Base-by-base conservation (phyloP, 345 rosid genomes). In the Gossypium anomalum region DNA sequence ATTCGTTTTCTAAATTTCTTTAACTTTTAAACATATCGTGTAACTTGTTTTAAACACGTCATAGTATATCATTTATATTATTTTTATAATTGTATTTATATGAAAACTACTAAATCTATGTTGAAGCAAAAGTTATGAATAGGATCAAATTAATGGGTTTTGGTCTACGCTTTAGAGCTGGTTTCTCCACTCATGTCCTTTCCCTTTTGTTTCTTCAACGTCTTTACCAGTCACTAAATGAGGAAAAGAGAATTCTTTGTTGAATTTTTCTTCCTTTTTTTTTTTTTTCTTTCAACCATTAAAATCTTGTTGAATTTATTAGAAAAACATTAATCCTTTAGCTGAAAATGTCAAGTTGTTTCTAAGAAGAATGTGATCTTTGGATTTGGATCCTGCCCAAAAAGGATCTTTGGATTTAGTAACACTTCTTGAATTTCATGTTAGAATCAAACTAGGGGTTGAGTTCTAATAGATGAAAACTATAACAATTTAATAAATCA, bases 131-230 rank as follows among this genome's bases (percentile, higher is more conserved):
- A 53, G 6, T 52, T n/a, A 5, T 55, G 19, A 19, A 4, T 38
- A 2, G 15, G 51, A 41, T 19, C 20, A 56, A 56, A 75, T 25
- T 47, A 71, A 66, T 56, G 82, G 78, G 47, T 44, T 64, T 68
- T 73, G 51, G 19, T 34, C 23, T 38, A 13, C 13, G 52, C 63
- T 22, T 72, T 72, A 14, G 41, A 79, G 85, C 83, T 85, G 86
- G 83, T 70, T 78, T 76, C 82, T 81, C 88, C 85, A 85, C 86
- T 85, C 80, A 77, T 85, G 85, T 83, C 85, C 41, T 41, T 75
- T 17, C 11, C 45, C 65, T 69, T 75, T 69, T 62, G 29, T 44
- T 19, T 70, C 82, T 78, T 79, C 81, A 77, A 77, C 74, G 74
- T 76, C 61, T 66, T 57, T 16, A 19, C 53, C 47, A 38, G 12